phyloP scores from a whole-genome alignment of 169 alveolate genomes.

The Plasmodium malariae region DNA sequence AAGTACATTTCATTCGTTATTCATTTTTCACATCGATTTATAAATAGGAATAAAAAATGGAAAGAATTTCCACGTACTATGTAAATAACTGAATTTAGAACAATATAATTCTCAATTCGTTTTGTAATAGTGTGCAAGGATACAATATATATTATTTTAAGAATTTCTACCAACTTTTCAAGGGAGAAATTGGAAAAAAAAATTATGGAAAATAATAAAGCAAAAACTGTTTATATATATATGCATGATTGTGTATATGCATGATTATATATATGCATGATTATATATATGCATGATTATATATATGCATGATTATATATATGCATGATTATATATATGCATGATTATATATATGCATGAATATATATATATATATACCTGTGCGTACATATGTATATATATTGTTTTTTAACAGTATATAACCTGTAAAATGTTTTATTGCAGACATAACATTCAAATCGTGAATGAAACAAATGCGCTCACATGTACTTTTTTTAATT shows the following conservation, averaged over 20 bases:
- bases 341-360: conserved; percentile 17
- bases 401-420: background rate
- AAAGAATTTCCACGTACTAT: background rate
- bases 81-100: background rate
- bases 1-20: background rate
- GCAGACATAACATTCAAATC: background rate
- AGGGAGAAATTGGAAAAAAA: background rate
- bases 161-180: background rate
- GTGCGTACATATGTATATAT: background rate
- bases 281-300: conserved; percentile 4
- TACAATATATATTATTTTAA: background rate
- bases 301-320: background rate
- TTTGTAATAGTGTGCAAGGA: background rate
- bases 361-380: background rate
- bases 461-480: background rate
- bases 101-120: background rate
- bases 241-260: background rate
- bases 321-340: too few species aligned
- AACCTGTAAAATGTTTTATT: background rate
- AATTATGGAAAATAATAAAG: background rate
- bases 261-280: background rate
- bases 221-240: background rate
- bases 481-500: background rate
- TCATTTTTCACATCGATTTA: conserved; percentile 3
- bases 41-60: conserved; percentile 3